Percentiles rank a stretch among this genome's conserved stretches.
Evolutionary conservation across 169 alveolate species (phyloP).

Genomic region (Plasmodium vinckei): DNA sequence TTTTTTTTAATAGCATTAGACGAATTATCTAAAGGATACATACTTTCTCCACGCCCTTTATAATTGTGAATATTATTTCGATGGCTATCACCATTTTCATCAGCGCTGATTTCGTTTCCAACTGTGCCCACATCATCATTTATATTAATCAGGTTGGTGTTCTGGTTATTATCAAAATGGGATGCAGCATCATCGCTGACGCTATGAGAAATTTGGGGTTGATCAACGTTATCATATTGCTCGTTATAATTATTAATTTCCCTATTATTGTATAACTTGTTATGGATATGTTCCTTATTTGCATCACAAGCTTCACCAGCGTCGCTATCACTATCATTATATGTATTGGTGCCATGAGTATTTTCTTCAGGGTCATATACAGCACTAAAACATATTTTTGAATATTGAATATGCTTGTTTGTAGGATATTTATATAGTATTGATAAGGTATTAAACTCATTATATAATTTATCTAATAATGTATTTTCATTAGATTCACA

Average conservation of each 20-base stretch:
- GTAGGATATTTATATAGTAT: conserved; percentile 66
- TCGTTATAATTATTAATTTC: not conserved
- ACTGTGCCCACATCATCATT: conserved; percentile 35
- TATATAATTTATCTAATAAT: conserved; percentile 64
- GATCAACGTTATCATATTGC: not conserved
- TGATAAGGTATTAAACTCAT: conserved; percentile 71
- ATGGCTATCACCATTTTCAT: not conserved
- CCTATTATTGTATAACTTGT: conserved; percentile 5
- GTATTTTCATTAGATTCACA: conserved; percentile 75
- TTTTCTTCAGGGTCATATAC: conserved; percentile 67
- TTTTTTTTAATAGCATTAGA: not conserved
- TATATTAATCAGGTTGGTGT: conserved; percentile 27
- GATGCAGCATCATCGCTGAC: not conserved
- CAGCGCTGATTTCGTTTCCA: too few species aligned
- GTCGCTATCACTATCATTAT: conserved; percentile 1
- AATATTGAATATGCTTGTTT: conserved; percentile 43
- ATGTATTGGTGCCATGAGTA: not conserved
- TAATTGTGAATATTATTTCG: not conserved
- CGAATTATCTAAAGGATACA: not conserved
- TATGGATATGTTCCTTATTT: not conserved
- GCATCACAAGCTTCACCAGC: not conserved
- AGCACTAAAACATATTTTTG: conserved; percentile 69
- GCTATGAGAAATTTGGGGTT: not conserved
- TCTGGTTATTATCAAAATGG: not conserved
- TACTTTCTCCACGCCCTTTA: not conserved